Evolutionary conservation across 2,329 filamentous ascomycete genomes (phyloP).

Genomic region (Calonectria pauciramosa): DNA sequence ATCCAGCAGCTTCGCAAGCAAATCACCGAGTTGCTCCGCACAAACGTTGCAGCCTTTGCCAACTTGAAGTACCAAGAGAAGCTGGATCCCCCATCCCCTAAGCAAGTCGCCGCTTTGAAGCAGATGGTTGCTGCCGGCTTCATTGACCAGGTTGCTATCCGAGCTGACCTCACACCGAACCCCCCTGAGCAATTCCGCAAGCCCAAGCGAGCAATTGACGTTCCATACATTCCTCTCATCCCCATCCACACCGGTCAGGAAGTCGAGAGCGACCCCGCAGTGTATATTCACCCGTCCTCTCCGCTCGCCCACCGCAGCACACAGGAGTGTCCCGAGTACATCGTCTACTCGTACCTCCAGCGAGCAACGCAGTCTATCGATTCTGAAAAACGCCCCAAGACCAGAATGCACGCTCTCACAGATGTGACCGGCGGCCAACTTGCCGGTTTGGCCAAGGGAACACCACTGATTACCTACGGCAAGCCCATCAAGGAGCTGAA

Average conservation of each 20-base stretch:
- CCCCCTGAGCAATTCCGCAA: conserved; percentile 77
- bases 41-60: conserved; percentile 77
- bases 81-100: conserved; percentile 71
- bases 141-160: conserved; percentile 93
- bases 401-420: conserved; percentile 90
- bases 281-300: conserved; percentile 91
- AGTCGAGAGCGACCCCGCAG: conserved; percentile 71
- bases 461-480: conserved; percentile 84
- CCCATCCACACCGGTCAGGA: conserved; percentile 66
- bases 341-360: conserved; percentile 90
- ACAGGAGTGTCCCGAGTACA: conserved; percentile 85
- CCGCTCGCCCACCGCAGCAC: conserved; percentile 78
- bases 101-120: conserved; percentile 84
- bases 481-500: conserved; percentile 91
- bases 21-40: conserved; percentile 83
- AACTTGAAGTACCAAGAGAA: conserved; percentile 69
- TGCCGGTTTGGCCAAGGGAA: conserved; percentile 84
- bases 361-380: conserved; percentile 67
- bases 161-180: conserved; percentile 85
- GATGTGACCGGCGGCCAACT: conserved; percentile 83
- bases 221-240: conserved; percentile 90
- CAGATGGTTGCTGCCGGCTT: conserved; percentile 94
- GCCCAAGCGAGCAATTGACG: conserved; percentile 88
- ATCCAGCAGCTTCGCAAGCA: conserved; percentile 86
- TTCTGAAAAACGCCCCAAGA: conserved; percentile 73